Base-by-base conservation (phyloP, 768 basidiomycete genomes). In the Lentinula guzmanii region DNA sequence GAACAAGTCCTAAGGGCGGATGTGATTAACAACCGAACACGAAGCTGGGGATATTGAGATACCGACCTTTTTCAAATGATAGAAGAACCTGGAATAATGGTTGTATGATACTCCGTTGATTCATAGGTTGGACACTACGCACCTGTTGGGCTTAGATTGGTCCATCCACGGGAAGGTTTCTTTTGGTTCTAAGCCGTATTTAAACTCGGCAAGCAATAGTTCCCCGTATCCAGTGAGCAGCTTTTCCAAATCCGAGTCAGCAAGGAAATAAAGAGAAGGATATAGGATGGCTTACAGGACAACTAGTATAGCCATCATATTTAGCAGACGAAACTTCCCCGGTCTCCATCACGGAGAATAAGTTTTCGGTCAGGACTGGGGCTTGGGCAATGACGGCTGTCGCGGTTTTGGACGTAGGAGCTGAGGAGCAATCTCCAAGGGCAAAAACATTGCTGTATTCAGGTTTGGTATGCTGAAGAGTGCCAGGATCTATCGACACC, bases 351-450 rank as follows among this genome's bases (percentile, higher is more conserved):
- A 90, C 75, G 31, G 86, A 85, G 71, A 86, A 88, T 62, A 75
- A 62, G 74, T 98, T 98, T 74, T 98, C 91, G 1, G 88, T 84
- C 50, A 98, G 80, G 4, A 99, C 88, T 10, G 96, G 96, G 1
- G 91, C 87, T 72, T 99, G 93, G 0, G 85, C 86, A 2, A 91
- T 93, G 68, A 98, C 90, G 5, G 95, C 96, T 13, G 96, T 95
- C 0, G 91, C 93, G 0, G 96, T 99, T 81, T 96, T 99, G 72
- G 91, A 93, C 31, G 94, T 98, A 7, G 96, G 96, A 33, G 97
- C 74, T 39, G 87, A 91, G 24, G 92, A 90, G 68, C 90, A 91
- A 70, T 99, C 96, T n/a, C 96, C 96, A 10, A 98, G 70, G 7
- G 92, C 82, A 72, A 95, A 98, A 34, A 98, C 82, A 71, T 97